phyloP scores from a whole-genome alignment of 768 basidiomycete genomes.

The Podaxis carcinomalis region DNA sequence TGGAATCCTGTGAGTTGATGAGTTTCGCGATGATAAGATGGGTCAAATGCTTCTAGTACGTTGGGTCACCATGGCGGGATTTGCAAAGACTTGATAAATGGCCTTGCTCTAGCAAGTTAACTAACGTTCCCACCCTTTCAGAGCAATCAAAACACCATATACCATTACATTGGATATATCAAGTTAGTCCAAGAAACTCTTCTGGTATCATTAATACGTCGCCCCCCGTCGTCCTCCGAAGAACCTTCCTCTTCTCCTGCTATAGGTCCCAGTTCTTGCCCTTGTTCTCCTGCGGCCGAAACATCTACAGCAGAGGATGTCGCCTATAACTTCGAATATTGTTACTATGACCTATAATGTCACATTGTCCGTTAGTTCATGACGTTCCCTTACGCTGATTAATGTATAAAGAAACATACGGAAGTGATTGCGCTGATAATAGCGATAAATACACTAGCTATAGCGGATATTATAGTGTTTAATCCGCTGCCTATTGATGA shows the following conservation, averaged over 20 bases:
- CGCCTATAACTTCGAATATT: constrained; percentile 58
- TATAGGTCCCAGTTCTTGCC: constrained; percentile 12
- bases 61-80: too few relatives aligned
- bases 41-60: too few relatives aligned
- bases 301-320: constrained; percentile 50
- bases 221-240: neutral
- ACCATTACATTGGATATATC: too few relatives aligned
- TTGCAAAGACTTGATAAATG: too few relatives aligned
- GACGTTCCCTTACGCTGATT: neutral
- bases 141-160: too few relatives aligned
- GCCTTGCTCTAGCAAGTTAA: too few relatives aligned
- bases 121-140: too few relatives aligned
- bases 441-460: constrained; percentile 54
- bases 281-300: constrained; percentile 31
- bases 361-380: neutral
- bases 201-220: neutral
- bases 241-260: neutral
- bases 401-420: constrained; percentile 31
- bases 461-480: constrained; percentile 55
- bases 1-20: neutral
- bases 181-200: too few relatives aligned
- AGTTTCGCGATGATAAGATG: too few relatives aligned
- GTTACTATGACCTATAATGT: constrained; percentile 52
- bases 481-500: constrained; percentile 63
- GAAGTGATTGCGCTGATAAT: constrained; percentile 56